phyloP scores from a whole-genome alignment of 208 protist genomes.

The Wallacemonas sp. region DNA sequence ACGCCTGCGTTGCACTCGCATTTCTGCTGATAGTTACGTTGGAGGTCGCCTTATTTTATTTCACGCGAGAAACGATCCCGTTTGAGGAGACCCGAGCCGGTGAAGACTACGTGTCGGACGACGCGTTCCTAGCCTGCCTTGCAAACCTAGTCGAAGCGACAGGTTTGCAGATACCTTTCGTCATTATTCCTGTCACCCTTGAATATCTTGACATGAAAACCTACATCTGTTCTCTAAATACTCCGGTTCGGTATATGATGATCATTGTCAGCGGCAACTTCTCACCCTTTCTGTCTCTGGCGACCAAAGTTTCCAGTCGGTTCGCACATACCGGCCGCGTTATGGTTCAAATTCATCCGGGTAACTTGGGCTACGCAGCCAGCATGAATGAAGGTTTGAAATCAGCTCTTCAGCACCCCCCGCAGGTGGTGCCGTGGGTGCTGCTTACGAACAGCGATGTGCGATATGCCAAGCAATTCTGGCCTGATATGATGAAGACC shows the following conservation, averaged over 20 bases:
- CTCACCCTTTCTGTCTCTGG: constrained; percentile 6
- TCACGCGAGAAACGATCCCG: not conserved
- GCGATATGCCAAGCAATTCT: constrained; percentile 19
- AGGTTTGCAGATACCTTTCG: constrained; percentile 20
- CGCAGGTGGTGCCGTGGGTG: constrained; percentile 35
- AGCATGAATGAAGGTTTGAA: constrained; percentile 37
- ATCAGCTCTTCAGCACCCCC: constrained; percentile 17
- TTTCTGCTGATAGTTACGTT: too few species aligned
- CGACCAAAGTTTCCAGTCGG: not conserved
- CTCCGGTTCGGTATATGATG: constrained; percentile 38
- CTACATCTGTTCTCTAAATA: constrained; percentile 34
- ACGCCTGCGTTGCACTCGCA: too few species aligned
- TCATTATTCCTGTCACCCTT: constrained; percentile 36
- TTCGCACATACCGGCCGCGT: constrained; percentile 7
- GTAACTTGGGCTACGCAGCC: constrained; percentile 28
- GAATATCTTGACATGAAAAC: constrained; percentile 39
- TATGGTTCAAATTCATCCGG: constrained; percentile 16
- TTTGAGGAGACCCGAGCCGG: constrained; percentile 8
- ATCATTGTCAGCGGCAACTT: constrained; percentile 37
- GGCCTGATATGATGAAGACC: constrained; percentile 18
- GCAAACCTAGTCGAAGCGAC: not conserved
- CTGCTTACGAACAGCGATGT: constrained; percentile 40
- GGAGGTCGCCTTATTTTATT: too few species aligned
- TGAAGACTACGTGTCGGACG: constrained; percentile 20
- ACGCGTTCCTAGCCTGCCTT: constrained; percentile 23